These are phyloP conservation scores for Citrus hindsii DNA, from an alignment of 345 rosid species.

Conservation along the genomic window DNA sequence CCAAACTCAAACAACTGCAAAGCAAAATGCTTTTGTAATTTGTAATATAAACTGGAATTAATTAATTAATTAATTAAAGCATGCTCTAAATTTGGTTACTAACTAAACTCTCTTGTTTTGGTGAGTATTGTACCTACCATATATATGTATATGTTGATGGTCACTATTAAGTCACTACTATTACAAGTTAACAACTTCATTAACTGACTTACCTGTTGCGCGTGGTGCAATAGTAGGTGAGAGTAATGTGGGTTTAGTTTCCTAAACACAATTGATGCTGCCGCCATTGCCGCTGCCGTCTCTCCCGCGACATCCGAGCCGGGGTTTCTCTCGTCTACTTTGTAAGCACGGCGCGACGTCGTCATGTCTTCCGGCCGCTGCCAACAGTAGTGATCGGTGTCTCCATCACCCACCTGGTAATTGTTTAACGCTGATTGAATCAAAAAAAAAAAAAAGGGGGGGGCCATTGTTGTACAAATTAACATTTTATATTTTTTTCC, in stretches of 20 bases:
- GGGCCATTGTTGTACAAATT: neutral
- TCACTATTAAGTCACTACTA: neutral
- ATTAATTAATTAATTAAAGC: neutral
- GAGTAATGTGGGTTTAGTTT: constrained; percentile 69
- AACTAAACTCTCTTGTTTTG: constrained; percentile 8
- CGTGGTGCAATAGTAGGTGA: constrained; percentile 66
- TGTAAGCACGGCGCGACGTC: constrained; percentile 63
- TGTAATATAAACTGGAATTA: neutral
- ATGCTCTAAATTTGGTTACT: neutral
- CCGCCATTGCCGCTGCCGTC: constrained; percentile 88
- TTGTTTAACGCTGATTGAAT: neutral
- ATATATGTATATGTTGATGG: neutral
- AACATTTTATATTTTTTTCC: neutral
- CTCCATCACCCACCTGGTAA: constrained; percentile 80
- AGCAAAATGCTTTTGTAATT: neutral
- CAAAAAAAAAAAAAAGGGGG: neutral
- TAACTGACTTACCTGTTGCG: constrained; percentile 41
- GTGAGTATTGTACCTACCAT: constrained; percentile 11
- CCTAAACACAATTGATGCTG: constrained; percentile 74
- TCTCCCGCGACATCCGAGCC: constrained; percentile 84
- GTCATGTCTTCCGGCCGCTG: constrained; percentile 99
- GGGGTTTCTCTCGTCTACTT: constrained; percentile 62
- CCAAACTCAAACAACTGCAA: constrained; percentile 66
- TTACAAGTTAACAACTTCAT: constrained; percentile 1
- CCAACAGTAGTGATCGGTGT: constrained; percentile 92